Evolutionary conservation across 345 rosid genomes (phyloP), one percentile per base, ranked within the genome.

Genomic region (Salix brachista): DNA sequence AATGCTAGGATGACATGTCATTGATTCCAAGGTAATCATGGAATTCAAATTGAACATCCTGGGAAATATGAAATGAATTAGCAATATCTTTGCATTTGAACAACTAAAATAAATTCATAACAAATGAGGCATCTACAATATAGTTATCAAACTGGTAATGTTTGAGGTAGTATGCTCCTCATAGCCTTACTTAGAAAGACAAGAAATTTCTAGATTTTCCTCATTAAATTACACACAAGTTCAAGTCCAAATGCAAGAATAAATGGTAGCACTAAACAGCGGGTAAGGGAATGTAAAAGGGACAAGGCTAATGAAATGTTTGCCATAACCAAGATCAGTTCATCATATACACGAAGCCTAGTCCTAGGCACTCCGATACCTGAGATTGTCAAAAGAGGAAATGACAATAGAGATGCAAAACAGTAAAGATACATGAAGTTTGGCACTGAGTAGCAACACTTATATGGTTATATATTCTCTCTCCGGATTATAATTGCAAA

Each of bases 21-120:
- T 8, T 56, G 61, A 21, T 56, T 7, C 11, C 61, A 56, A n/a
- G 23, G 26, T n/a, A 56, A 56, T n/a, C 26, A 56, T 17, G 28
- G 30, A 74, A 65, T 11, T 69, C 42, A 77, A 60, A 65, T 41
- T 69, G 56, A 77, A 42, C 60, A 37, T 58, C 41, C 54, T 44
- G 36, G 26, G 50, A 77, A 69, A 60, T 46, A n/a, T 28, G 18
- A 76, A 68, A 77, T 21, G 62, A 65, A 12, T 32, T 28, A 5
- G 32, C 61, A 56, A 56, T 56, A 56, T 56, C 9, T n/a, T 56
- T 56, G 61, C 61, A 21, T 56, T 56, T 56, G 54, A 44, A 64
- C 21, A 37, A 42, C 18, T 58, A 56, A 19, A 39, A 48, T 65
- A 74, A 67, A 37, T 73, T 4, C 32, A 14, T 17, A 54, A 39